These are phyloP conservation scores for Dryadomyces quercus-mongolicae DNA, from an alignment of 2,329 filamentous ascomycete genomes.

Conservation along the genomic window DNA sequence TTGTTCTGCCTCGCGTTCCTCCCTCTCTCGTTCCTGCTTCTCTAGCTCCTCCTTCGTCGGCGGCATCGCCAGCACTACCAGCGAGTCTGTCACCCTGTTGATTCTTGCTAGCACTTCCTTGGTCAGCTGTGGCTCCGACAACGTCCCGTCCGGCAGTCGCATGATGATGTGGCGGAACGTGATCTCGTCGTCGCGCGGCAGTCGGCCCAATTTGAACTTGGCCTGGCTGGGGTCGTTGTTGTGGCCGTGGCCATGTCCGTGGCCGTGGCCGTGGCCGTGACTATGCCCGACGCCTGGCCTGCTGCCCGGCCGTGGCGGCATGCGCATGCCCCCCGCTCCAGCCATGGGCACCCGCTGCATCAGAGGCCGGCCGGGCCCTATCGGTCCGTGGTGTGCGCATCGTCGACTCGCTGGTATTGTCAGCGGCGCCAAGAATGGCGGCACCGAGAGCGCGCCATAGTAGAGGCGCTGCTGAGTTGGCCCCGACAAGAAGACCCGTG, in stretches of 20 bases:
- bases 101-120: conserved; percentile 27
- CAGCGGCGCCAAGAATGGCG: neutral
- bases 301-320: neutral
- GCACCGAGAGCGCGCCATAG: neutral
- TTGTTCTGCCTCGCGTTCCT: neutral
- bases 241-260: neutral
- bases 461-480: neutral
- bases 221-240: neutral
- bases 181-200: conserved; percentile 33
- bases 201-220: conserved; percentile 13
- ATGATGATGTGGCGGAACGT: conserved; percentile 20
- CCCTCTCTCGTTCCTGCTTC: neutral
- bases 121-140: conserved; percentile 26
- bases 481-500: conserved; percentile 26
- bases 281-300: neutral
- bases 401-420: neutral
- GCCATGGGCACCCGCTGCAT: neutral
- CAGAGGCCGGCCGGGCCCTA: neutral
- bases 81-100: conserved; percentile 21
- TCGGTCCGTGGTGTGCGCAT: neutral
- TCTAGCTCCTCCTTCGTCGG: conserved; percentile 6
- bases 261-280: neutral
- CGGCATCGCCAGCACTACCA: conserved; percentile 30
- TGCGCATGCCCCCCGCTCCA: neutral
- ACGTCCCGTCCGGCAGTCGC: conserved; percentile 22